A percentile compares a stretch with the other conserved stretches of the same genome.
phyloP scores from a whole-genome alignment of 192 early-diverging fungal species.

The Coemansia furcata region DNA sequence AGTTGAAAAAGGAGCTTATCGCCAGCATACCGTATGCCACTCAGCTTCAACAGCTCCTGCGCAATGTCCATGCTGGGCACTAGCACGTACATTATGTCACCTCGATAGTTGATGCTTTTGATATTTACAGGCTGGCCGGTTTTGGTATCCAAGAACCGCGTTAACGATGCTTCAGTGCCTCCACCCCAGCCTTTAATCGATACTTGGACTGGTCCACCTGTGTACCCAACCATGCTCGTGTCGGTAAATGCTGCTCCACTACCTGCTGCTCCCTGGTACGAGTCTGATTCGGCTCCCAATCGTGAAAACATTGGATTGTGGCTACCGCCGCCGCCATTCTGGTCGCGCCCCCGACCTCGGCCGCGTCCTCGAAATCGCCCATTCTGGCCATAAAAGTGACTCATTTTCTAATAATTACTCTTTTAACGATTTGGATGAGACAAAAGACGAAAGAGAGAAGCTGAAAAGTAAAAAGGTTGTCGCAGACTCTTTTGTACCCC shows the following conservation, averaged over 20 bases:
- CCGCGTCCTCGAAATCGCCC: slow-evolving; percentile 35
- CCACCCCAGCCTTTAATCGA: slow-evolving; percentile 49
- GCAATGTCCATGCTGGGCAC: slow-evolving; percentile 34
- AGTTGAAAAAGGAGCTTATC: slow-evolving; percentile 43
- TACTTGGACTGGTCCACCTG: slow-evolving; percentile 30
- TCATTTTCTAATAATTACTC: slow-evolving; percentile 11
- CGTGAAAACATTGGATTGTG: slow-evolving; percentile 37
- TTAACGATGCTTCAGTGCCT: slow-evolving; percentile 33
- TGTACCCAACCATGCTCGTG: slow-evolving; percentile 18
- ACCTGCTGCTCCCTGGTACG: neutral
- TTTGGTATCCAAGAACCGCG: slow-evolving; percentile 41
- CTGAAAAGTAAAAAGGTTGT: neutral
- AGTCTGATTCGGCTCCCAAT: slow-evolving; percentile 9
- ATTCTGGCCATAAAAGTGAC: slow-evolving; percentile 17
- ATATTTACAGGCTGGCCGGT: slow-evolving; percentile 23
- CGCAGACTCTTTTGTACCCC: neutral
- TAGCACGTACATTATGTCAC: slow-evolving; percentile 44
- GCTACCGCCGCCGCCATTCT: slow-evolving; percentile 19
- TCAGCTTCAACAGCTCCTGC: slow-evolving; percentile 42
- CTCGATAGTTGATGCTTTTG: slow-evolving; percentile 29
- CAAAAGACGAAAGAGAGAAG: neutral
- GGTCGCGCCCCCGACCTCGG: slow-evolving; percentile 26
- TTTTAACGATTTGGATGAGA: neutral
- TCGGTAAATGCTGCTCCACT: slow-evolving; percentile 25
- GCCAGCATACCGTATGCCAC: slow-evolving; percentile 46